Base-by-base conservation (phyloP, 129 eudicot species). In the Glebionis coronaria region DNA sequence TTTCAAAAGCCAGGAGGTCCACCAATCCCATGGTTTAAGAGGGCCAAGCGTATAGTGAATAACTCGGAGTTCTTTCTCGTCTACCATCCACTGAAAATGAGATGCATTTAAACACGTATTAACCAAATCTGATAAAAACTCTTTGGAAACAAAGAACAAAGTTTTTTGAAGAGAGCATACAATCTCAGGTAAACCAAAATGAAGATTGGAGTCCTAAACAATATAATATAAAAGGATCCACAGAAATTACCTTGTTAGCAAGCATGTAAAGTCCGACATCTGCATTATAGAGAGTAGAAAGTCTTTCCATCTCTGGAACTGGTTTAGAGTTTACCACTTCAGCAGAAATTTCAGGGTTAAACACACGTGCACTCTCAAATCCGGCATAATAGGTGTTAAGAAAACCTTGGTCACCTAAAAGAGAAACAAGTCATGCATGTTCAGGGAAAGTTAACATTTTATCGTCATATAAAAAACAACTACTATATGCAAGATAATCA, bases 211-310 rank as follows among this genome's bases (percentile, higher is more conserved):
- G 44, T 31, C 63, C 65, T 44, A 57, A 57, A 15, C 47, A 8
- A 42, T 60, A 28, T 59, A 71, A 23, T 11, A 31, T 7, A 8
- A 19, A n/a, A 38, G 8, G 18, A 63, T 28, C 47, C 29, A 51
- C 5, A 70, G 16, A 12, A 53, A 47, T 65, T 65, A 93, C 99
- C 99, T 93, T 93, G 84, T 93, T 93, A 64, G 99, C 99, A 75
- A 93, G 99, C 99, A 93, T 93, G 88, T 93, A 93, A 73, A 93
- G 95, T 38, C 99, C 99, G 72, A 93, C 99, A 89, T 93, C 99
- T 62, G 99, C 99, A 86, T 93, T 93, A 72, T 89, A 93, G 14
- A 93, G 79, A 54, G 99, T 93, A 57, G 99, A 89, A 72, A 93
- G 97, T 63, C 99, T 90, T 81, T 93, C 91, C 99, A 93, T 93